These are phyloP conservation scores for Zalerion maritima DNA, from an alignment of 495 filamentous ascomycete genomes.

Conservation along the genomic window DNA sequence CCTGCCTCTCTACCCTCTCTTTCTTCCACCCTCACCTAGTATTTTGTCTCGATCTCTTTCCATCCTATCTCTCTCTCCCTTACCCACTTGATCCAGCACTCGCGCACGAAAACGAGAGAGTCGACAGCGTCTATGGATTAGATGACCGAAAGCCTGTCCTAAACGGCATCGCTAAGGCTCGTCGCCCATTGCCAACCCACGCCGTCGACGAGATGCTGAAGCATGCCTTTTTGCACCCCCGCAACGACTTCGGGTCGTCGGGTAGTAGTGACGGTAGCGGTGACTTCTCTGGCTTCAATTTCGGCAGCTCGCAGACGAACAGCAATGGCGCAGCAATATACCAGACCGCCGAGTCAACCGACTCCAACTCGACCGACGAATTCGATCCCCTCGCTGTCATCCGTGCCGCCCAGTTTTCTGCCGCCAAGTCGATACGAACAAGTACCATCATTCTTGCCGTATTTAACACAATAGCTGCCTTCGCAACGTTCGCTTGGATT, in stretches of 20 bases:
- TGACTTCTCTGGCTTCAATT: constrained; percentile 24
- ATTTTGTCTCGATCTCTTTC: constrained; percentile 11
- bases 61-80: no score
- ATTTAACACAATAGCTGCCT: constrained; percentile 33
- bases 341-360: constrained; percentile 21
- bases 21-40: constrained; percentile 7
- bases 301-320: constrained; percentile 18
- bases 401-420: constrained; percentile 27
- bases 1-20: constrained; percentile 11
- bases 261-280: constrained; percentile 13
- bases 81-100: constrained; percentile 18
- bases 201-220: constrained; percentile 15
- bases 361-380: constrained; percentile 15
- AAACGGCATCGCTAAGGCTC: constrained; percentile 27
- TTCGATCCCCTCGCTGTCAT: constrained; percentile 17
- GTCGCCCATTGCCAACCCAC: constrained; percentile 29
- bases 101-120: constrained; percentile 18
- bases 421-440: constrained; percentile 31
- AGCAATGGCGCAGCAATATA: constrained; percentile 14
- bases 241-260: constrained; percentile 13
- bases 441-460: constrained; percentile 33
- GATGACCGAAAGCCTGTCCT: constrained; percentile 29
- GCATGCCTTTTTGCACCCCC: no score
- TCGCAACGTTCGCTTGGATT: constrained; percentile 29
- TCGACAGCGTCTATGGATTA: constrained; percentile 20